Evolutionary conservation across 306 rosid species (phyloP).

Genomic region (Acacia confusa): DNA sequence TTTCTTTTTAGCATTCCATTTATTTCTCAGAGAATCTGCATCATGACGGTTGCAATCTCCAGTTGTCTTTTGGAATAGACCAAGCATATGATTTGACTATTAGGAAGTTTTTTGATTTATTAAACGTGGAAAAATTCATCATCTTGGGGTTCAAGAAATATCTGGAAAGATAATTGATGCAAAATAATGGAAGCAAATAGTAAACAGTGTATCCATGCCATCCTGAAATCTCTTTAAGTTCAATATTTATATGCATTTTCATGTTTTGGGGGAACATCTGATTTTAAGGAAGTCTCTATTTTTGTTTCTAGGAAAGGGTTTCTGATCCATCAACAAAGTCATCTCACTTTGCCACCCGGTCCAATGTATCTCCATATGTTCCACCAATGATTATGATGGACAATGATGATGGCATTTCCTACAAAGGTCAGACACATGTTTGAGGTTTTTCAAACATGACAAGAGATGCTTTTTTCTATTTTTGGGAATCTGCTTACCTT

Average conservation of each 20-base stretch:
- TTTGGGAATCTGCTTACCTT: constrained; percentile 11
- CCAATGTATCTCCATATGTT: constrained; percentile 71
- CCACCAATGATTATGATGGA: constrained; percentile 76
- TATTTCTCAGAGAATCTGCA: constrained; percentile 23
- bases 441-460: constrained; percentile 8
- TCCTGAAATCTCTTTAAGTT: constrained; percentile 12
- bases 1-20: not conserved
- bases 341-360: constrained; percentile 67
- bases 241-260: constrained; percentile 20
- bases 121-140: constrained; percentile 6
- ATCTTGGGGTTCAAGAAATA: constrained; percentile 25
- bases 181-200: constrained; percentile 20
- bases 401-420: constrained; percentile 85
- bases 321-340: constrained; percentile 73
- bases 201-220: not conserved
- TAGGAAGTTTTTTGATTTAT: constrained; percentile 9
- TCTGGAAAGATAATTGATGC: not conserved
- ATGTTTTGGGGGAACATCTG: constrained; percentile 12
- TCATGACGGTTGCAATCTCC: constrained; percentile 10
- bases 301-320: constrained; percentile 72
- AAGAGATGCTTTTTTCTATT: constrained; percentile 13
- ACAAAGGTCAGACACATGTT: constrained; percentile 56
- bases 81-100: constrained; percentile 2
- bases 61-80: constrained; percentile 20
- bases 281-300: constrained; percentile 24